Conservation (phyloP, 1,284 basidiomycete species). For the Melampsora larici-populina region DNA sequence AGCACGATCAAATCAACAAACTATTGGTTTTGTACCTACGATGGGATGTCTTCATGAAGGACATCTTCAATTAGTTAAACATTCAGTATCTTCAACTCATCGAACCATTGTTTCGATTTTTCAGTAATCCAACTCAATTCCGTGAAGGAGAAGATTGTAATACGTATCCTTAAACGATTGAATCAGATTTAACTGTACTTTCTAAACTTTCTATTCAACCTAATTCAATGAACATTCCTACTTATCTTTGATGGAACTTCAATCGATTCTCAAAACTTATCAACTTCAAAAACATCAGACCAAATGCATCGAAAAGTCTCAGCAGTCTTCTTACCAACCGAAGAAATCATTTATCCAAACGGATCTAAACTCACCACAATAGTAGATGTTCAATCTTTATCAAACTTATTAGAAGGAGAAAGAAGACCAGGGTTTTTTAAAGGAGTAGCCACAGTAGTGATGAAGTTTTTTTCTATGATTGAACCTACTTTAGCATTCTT, state of each 20-base stretch:
- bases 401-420: constrained; percentile 77
- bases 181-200: constrained; percentile 59
- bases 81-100: constrained; percentile 74
- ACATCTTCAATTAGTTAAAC: constrained; percentile 68
- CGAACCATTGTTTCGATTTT: constrained; percentile 91
- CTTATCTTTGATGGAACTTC: constrained; percentile 34
- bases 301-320: constrained; percentile 49
- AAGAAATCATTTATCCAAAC: constrained; percentile 79
- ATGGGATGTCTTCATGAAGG: constrained; percentile 97
- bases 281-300: not conserved
- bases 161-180: constrained; percentile 79
- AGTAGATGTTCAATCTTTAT: constrained; percentile 81
- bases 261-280: not conserved
- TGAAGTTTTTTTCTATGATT: constrained; percentile 88
- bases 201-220: constrained; percentile 44
- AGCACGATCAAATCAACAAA: constrained; percentile 63
- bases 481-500: constrained; percentile 77
- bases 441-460: constrained; percentile 90
- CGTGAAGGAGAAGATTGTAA: constrained; percentile 90
- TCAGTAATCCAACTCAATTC: constrained; percentile 96
- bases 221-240: not conserved
- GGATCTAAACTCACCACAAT: constrained; percentile 85
- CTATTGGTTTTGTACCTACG: constrained; percentile 88
- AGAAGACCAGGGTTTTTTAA: constrained; percentile 87
- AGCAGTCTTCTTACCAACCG: constrained; percentile 73